Evolutionary conservation across 2,329 filamentous ascomycete species (phyloP).

Genomic region (Botrytis galanthina): DNA sequence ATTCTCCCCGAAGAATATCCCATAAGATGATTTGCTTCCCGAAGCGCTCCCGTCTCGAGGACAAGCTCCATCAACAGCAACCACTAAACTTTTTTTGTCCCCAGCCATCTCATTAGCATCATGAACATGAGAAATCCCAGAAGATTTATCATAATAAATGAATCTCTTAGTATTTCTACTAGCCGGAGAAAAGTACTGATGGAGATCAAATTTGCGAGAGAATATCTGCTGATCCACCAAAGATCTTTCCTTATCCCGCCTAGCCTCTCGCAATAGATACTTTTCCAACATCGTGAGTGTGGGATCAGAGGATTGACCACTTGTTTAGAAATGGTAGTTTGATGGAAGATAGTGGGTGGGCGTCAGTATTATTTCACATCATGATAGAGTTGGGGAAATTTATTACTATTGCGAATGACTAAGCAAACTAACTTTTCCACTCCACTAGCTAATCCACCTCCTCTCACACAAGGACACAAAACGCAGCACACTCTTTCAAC

Average conservation of each 20-base stretch:
- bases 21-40: not conserved
- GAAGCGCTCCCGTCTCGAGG: not conserved
- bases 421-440: not conserved
- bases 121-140: not conserved
- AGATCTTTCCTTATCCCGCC: not conserved
- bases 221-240: not conserved
- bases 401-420: not conserved
- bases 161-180: slow-evolving; percentile 6
- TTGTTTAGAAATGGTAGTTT: not conserved
- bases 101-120: not conserved
- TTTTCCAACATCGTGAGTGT: not conserved
- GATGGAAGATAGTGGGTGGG: not conserved
- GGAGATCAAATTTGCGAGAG: slow-evolving; percentile 7
- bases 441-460: no score
- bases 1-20: not conserved
- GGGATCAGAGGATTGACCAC: not conserved
- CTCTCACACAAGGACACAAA: not conserved
- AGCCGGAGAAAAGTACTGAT: slow-evolving; percentile 4
- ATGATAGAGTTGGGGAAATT: not conserved
- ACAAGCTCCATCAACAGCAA: slow-evolving; percentile 1
- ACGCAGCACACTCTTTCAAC: not conserved
- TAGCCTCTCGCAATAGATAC: not conserved
- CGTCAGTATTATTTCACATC: not conserved
- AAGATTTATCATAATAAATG: not conserved
- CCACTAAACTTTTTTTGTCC: not conserved